A percentile compares a stretch with the other conserved stretches of the same genome.
These are phyloP conservation scores for Schwanniomyces yamadae DNA, from an alignment of 805 yeast species.

Conservation along the genomic window DNA sequence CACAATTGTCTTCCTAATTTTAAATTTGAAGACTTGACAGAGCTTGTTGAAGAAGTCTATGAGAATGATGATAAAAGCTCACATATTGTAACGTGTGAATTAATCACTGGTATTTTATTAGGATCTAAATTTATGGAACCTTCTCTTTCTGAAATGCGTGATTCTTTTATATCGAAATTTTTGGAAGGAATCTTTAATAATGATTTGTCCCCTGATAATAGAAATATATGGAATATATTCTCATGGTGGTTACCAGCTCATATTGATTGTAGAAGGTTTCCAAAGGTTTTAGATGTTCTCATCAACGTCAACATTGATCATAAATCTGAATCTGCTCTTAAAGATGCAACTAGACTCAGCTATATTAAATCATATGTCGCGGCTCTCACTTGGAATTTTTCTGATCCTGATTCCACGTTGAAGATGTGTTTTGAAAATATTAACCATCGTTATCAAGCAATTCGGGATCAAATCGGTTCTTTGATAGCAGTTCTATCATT, in stretches of 20 bases:
- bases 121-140: conserved; percentile 45
- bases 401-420: conserved; percentile 43
- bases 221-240: conserved; percentile 71
- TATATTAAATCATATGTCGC: conserved; percentile 53
- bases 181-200: conserved; percentile 47
- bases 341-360: conserved; percentile 58
- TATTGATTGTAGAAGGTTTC: conserved; percentile 66
- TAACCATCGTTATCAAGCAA: conserved; percentile 69
- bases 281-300: conserved; percentile 47
- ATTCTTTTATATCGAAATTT: conserved; percentile 44
- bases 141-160: conserved; percentile 37
- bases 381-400: conserved; percentile 55
- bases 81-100: conserved; percentile 73
- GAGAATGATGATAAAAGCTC: conserved; percentile 68
- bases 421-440: conserved; percentile 47
- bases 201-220: conserved; percentile 72
- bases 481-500: conserved; percentile 49
- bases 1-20: conserved; percentile 44
- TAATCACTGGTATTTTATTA: conserved; percentile 61
- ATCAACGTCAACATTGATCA: conserved; percentile 47
- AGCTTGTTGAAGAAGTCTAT: conserved; percentile 49
- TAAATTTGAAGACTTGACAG: conserved; percentile 51
- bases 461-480: conserved; percentile 66
- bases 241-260: conserved; percentile 72
- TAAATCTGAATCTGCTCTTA: conserved; percentile 60